Conservation (phyloP, 73 alveolate genomes). For the Durusdinium trenchii region DNA sequence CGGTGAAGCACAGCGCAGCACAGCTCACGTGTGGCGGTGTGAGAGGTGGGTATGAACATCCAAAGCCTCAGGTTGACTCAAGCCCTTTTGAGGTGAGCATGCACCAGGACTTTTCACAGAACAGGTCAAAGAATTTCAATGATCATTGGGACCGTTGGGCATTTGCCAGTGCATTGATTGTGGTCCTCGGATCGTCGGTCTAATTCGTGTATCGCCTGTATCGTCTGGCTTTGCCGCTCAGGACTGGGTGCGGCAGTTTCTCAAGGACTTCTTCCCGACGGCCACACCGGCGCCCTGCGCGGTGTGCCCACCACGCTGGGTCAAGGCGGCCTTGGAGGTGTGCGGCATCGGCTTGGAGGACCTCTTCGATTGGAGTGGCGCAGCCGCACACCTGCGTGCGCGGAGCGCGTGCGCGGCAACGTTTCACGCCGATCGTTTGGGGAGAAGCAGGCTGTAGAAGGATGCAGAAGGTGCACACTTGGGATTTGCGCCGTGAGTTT, state of each 20-base stretch:
- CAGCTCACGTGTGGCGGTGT: no score
- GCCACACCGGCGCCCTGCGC: constrained; percentile 79
- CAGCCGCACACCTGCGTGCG: no score
- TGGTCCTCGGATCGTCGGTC: no score
- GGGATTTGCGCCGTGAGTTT: no score
- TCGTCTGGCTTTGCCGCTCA: not conserved
- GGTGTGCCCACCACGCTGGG: constrained; percentile 88
- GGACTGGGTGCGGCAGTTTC: constrained; percentile 84
- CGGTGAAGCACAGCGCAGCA: not conserved
- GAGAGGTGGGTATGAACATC: no score
- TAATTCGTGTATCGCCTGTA: not conserved
- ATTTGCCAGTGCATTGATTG: no score
- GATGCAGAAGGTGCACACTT: no score
- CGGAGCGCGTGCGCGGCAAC: no score
- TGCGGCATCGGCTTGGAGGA: constrained; percentile 46
- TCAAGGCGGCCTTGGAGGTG: constrained; percentile 75
- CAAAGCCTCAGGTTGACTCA: no score
- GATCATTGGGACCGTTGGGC: not conserved
- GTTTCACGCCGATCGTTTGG: no score
- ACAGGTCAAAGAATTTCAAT: not conserved
- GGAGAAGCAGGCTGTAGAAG: no score
- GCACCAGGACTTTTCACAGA: not conserved
- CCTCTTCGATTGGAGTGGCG: not conserved
- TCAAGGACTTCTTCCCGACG: constrained; percentile 74
- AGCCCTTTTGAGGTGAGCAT: no score